Base-by-base conservation (phyloP, 176 grass and related monocot genomes). In the Ananas comosus region DNA sequence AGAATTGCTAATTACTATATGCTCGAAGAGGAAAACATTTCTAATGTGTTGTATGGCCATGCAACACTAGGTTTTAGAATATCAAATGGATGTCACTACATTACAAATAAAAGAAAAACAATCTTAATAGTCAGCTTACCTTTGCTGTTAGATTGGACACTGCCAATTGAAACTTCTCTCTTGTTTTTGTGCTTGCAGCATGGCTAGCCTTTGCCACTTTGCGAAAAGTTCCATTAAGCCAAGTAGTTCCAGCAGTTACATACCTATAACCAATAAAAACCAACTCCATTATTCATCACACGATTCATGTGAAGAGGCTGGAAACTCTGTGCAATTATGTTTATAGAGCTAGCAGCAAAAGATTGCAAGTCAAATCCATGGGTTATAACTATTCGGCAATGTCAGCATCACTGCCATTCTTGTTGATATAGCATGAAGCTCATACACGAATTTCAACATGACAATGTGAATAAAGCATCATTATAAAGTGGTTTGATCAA, bases 161-260 rank as follows among this genome's bases (percentile, higher is more conserved):
- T n/a, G 82, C 89, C 70, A 99, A 18, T 68, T 99, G 95, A 69
- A 99, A 99, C 75, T 94, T 94, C 71, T 99, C 95, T 67, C 95
- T 88, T 66, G 95, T 99, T 87, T 81, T 93, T 67, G 82, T 79
- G 51, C 87, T 82, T 64, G 87, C 95, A 78, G 88, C 82, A 84
- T 99, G 80, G 50, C 95, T 82, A 80, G 70, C 90, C 63, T 79
- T 88, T 47, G 95, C 82, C 0, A 99, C 87, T 71, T 86, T 99
- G 67, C 76, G 79, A 78, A 99, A 99, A 22, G 95, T 87, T 65
- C 95, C 95, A 82, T 94, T 90, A 63, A 99, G 80, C 89, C 95
- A 99, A 72, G 79, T 83, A 67, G 90, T 93, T 78, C 95, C 87
- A 72, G 95, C 95, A 74, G 95, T 88, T 7, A 99, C 87, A 79